phyloP scores from a whole-genome alignment of 1,139 yeast genomes.

The Blastobotrys indianensis region DNA sequence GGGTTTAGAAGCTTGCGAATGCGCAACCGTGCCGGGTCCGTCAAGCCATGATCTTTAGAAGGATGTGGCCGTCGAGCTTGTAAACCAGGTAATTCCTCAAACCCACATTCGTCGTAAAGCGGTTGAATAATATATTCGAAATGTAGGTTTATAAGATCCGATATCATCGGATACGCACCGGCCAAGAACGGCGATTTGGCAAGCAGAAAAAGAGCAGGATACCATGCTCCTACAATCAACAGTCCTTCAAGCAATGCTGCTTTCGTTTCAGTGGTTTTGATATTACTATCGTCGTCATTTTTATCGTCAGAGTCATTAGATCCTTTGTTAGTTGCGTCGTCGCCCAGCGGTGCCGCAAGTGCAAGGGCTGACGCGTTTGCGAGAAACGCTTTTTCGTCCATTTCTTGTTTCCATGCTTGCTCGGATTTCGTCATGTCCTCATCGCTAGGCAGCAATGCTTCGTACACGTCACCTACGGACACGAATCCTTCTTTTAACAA shows the following conservation, averaged over 20 bases:
- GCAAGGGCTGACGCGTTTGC: conserved; percentile 80
- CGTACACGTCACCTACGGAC: conserved; percentile 57
- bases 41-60: neutral
- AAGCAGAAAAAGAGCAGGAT: conserved; percentile 58
- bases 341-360: conserved; percentile 75
- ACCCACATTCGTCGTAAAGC: conserved; percentile 34
- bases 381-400: conserved; percentile 56
- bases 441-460: conserved; percentile 46
- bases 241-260: conserved; percentile 47
- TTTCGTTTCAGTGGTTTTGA: conserved; percentile 25
- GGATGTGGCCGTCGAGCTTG: conserved; percentile 1
- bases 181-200: conserved; percentile 60
- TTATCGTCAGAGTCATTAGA: conserved; percentile 15
- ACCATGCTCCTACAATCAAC: conserved; percentile 56
- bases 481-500: conserved; percentile 66
- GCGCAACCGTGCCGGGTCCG: neutral
- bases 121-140: conserved; percentile 49
- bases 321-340: conserved; percentile 41
- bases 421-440: conserved; percentile 42
- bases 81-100: neutral
- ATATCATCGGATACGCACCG: conserved; percentile 48
- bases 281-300: conserved; percentile 8
- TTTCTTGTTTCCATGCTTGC: conserved; percentile 42
- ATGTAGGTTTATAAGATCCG: conserved; percentile 45
- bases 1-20: no score